phyloP scores from a whole-genome alignment of 1,139 yeast genomes.

The Hanseniaspora uvarum region DNA sequence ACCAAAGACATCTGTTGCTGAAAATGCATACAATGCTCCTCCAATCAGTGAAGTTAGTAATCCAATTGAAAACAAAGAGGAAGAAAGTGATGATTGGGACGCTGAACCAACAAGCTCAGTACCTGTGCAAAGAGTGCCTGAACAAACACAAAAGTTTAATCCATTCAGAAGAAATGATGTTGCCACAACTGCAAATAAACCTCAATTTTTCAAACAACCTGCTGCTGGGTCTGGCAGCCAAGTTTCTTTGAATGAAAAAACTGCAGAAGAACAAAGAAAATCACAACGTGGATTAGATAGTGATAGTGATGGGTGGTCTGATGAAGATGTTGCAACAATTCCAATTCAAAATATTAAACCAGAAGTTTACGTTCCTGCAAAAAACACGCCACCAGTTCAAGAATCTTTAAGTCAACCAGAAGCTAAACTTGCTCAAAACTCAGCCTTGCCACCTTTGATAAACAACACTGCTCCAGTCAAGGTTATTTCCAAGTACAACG shows the following conservation, averaged over 20 bases:
- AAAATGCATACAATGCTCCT: conserved; percentile 15
- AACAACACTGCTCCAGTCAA: neutral
- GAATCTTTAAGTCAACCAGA: conserved; percentile 17
- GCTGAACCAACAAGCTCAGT: conserved; percentile 3
- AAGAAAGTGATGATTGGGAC: conserved; percentile 21
- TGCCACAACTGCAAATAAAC: conserved; percentile 20
- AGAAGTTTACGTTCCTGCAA: conserved; percentile 37
- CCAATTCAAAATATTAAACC: conserved; percentile 26
- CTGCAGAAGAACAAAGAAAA: conserved; percentile 54
- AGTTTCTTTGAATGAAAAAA: conserved; percentile 40
- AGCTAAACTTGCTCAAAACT: neutral
- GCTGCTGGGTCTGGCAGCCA: conserved; percentile 23
- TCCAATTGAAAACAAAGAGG: conserved; percentile 17
- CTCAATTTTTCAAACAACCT: conserved; percentile 46
- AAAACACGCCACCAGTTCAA: conserved; percentile 36
- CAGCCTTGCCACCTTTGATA: neutral
- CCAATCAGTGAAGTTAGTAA: conserved; percentile 20
- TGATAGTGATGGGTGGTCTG: conserved; percentile 42
- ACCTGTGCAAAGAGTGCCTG: neutral
- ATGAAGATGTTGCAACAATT: conserved; percentile 39
- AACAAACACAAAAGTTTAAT: conserved; percentile 14
- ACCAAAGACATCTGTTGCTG: neutral
- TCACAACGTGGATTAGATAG: conserved; percentile 48
- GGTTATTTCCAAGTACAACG: neutral
- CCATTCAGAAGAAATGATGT: conserved; percentile 7